A percentile compares a stretch with the other conserved stretches of the same genome.
Evolutionary conservation across 192 early-diverging fungal genomes (phyloP).

Genomic region (Coemansia sp.): DNA sequence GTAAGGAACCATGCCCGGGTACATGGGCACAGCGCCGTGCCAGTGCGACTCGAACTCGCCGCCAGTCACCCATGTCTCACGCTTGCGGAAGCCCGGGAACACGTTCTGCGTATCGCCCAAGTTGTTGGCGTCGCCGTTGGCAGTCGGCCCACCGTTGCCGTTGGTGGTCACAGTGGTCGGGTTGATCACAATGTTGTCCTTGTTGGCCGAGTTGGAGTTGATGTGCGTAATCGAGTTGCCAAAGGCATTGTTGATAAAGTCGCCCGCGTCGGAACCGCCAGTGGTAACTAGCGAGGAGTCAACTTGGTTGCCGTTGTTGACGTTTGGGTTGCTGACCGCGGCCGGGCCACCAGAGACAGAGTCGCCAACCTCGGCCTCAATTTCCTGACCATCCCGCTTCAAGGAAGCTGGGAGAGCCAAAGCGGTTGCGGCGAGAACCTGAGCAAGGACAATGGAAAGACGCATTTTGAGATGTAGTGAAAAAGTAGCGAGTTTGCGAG

Average conservation of each 20-base stretch:
- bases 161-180: conserved; percentile 15
- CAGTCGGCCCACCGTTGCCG: conserved; percentile 28
- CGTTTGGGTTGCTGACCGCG: conserved; percentile 27
- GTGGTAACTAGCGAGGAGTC: conserved; percentile 25
- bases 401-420: conserved; percentile 16
- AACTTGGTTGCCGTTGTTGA: conserved; percentile 31
- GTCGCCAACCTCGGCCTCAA: conserved; percentile 23
- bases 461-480: conserved; percentile 18
- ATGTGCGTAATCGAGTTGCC: conserved; percentile 28
- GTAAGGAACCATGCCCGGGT: background rate
- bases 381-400: conserved; percentile 13
- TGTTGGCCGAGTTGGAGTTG: conserved; percentile 43
- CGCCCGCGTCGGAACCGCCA: conserved; percentile 6
- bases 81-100: conserved; percentile 15
- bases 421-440: conserved; percentile 15
- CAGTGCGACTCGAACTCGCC: conserved; percentile 1
- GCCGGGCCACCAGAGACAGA: conserved; percentile 18
- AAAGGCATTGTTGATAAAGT: conserved; percentile 24
- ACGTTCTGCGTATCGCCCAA: conserved; percentile 27
- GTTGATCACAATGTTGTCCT: conserved; percentile 41
- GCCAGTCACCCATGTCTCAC: conserved; percentile 11
- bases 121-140: conserved; percentile 24
- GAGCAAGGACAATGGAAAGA: conserved; percentile 17
- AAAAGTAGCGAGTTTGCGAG: background rate
- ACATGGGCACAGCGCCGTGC: background rate